Evolutionary conservation across 2,329 filamentous ascomycete species (phyloP).

Genomic region (Periconia macrospinosa): DNA sequence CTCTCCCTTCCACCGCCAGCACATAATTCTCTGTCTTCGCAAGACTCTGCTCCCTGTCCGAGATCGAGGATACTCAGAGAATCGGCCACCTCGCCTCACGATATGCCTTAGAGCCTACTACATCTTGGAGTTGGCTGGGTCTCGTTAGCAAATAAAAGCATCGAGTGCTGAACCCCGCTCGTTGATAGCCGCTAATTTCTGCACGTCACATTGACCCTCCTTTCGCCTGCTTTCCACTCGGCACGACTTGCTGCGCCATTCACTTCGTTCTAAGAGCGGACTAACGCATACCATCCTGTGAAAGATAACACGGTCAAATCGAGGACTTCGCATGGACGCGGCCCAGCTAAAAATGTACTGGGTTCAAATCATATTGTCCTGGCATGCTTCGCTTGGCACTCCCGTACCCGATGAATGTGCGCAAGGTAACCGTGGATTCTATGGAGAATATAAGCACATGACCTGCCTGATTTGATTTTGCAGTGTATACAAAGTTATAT

Average conservation of each 20-base stretch:
- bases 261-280: conserved; percentile 19
- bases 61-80: background rate
- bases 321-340: conserved; percentile 23
- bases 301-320: background rate
- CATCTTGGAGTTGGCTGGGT: conserved; percentile 5
- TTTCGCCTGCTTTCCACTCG: conserved; percentile 19
- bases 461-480: too few species aligned
- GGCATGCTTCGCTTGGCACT: background rate
- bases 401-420: background rate
- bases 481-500: background rate
- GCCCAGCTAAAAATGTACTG: conserved; percentile 1
- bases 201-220: conserved; percentile 37
- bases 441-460: too few species aligned
- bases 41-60: background rate
- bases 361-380: background rate
- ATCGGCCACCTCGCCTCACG: background rate
- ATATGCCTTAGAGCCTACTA: background rate
- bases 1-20: background rate
- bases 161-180: conserved; percentile 29
- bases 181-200: conserved; percentile 34
- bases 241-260: conserved; percentile 22
- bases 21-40: background rate
- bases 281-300: conserved; percentile 28
- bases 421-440: too few species aligned
- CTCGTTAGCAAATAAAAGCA: conserved; percentile 26